These are phyloP conservation scores for Alternaria sp. DNA, from an alignment of 2,329 filamentous ascomycete species.

Conservation along the genomic window DNA sequence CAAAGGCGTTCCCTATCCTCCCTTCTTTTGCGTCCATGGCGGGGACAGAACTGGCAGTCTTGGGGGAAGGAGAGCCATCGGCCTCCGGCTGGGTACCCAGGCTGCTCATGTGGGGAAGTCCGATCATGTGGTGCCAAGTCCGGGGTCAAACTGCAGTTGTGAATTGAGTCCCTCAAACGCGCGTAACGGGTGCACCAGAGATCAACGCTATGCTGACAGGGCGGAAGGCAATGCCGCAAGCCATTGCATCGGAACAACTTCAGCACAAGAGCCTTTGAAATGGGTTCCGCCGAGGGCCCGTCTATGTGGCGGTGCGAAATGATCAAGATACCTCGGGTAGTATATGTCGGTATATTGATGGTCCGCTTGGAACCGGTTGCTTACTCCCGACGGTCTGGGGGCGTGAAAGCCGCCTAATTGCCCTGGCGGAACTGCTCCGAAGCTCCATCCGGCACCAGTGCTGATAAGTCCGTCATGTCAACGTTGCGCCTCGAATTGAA, in stretches of 20 bases:
- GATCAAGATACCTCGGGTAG: slow-evolving; percentile 34
- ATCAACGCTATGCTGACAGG: slow-evolving; percentile 15
- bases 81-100: slow-evolving; percentile 30
- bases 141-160: slow-evolving; percentile 26
- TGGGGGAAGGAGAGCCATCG: slow-evolving; percentile 34
- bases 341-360: slow-evolving; percentile 34
- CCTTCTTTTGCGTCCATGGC: slow-evolving; percentile 46
- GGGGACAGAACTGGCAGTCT: slow-evolving; percentile 34
- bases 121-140: slow-evolving; percentile 41
- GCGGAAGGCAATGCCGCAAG: slow-evolving; percentile 13
- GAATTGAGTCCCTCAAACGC: slow-evolving; percentile 15
- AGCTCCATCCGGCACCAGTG: slow-evolving; percentile 17
- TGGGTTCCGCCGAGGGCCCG: slow-evolving; percentile 14
- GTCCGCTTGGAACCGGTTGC: slow-evolving; percentile 33
- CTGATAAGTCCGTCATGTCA: neutral
- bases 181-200: slow-evolving; percentile 13
- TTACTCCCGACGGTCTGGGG: slow-evolving; percentile 31
- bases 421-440: slow-evolving; percentile 22
- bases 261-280: slow-evolving; percentile 13
- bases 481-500: slow-evolving; percentile 7
- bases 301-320: slow-evolving; percentile 29
- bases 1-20: slow-evolving; percentile 46
- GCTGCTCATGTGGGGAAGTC: slow-evolving; percentile 44
- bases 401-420: slow-evolving; percentile 12
- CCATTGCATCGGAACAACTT: slow-evolving; percentile 16